A percentile compares a stretch with the other conserved stretches of the same genome.
These are phyloP conservation scores for Pseudognaphalium luteoalbum DNA, from an alignment of 129 eudicot species.

Conservation along the genomic window DNA sequence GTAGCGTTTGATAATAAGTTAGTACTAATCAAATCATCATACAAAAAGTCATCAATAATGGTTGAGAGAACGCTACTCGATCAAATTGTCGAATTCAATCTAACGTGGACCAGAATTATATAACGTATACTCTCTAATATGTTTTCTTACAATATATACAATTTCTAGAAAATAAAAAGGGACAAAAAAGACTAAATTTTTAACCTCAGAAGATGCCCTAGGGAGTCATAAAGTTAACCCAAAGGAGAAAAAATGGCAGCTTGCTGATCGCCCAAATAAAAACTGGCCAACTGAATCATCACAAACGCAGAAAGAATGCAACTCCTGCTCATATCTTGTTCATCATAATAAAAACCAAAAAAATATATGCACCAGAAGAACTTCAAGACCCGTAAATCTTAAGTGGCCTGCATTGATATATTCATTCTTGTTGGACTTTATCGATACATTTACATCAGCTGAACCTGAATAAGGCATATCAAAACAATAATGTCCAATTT, in stretches of 20 bases:
- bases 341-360: constrained; percentile 30
- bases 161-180: neutral
- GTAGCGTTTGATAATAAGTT: no score
- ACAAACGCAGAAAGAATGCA: neutral
- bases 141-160: constrained; percentile 14
- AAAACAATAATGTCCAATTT: neutral
- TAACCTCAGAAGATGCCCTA: neutral
- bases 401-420: constrained; percentile 70
- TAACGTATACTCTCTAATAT: neutral
- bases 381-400: neutral
- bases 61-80: no score
- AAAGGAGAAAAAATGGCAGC: neutral
- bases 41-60: no score
- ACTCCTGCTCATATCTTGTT: neutral
- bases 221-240: neutral
- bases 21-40: no score
- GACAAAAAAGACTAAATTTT: neutral
- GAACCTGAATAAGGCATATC: constrained; percentile 58
- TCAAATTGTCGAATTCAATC: neutral
- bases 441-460: constrained; percentile 75
- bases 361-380: constrained; percentile 23
- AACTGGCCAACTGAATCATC: constrained; percentile 12
- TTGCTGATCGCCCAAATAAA: constrained; percentile 10
- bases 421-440: constrained; percentile 66
- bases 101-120: neutral